Evolutionary conservation across 176 grass and related monocot species (phyloP).

Genomic region (Raddia distichophylla): DNA sequence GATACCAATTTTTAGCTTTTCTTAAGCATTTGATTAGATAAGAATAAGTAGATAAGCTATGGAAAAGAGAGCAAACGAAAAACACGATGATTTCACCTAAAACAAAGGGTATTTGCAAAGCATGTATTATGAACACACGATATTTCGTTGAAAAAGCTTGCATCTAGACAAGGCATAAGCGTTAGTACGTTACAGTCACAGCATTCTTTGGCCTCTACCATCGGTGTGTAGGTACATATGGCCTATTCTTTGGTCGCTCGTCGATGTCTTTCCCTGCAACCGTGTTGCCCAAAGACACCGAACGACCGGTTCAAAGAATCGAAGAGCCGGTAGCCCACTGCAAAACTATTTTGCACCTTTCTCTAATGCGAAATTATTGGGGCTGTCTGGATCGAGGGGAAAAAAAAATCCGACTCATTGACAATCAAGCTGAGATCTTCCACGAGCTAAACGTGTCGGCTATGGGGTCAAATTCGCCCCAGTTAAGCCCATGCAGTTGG

Average conservation of each 20-base stretch:
- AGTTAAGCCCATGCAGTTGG: conserved; percentile 5
- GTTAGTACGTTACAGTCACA: background rate
- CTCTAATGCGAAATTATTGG: background rate
- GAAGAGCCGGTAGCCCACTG: background rate
- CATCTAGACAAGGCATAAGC: background rate
- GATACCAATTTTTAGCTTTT: no score
- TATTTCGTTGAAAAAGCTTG: background rate
- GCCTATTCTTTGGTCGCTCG: background rate
- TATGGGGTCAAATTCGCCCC: conserved; percentile 18
- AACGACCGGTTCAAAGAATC: conserved; percentile 43
- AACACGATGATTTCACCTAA: background rate
- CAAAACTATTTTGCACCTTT: background rate
- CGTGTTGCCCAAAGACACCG: conserved; percentile 4
- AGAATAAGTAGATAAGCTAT: no score
- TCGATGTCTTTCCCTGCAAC: background rate
- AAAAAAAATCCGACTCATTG: background rate
- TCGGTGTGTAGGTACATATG: background rate
- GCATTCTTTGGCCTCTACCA: background rate
- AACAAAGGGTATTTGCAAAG: background rate
- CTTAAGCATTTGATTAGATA: no score
- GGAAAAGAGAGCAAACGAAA: no score
- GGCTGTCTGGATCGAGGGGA: background rate
- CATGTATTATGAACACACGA: background rate
- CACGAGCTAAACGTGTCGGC: conserved; percentile 42
- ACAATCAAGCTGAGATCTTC: conserved; percentile 5